Conservation (phyloP, 805 yeast species). For the Kazachstania bromeliacearum region DNA sequence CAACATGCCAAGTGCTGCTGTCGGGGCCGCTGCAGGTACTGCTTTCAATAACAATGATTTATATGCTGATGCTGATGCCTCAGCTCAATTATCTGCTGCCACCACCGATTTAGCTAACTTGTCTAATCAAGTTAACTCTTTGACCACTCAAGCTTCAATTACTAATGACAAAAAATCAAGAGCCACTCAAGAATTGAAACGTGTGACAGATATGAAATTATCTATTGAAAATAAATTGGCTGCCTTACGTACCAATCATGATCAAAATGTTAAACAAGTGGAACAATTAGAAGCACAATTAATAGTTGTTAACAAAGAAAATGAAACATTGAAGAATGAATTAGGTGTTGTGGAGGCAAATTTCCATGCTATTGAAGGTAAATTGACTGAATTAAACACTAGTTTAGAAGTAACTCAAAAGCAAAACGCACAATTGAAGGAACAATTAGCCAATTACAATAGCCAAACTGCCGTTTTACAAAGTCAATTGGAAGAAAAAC, state of each 20-base stretch:
- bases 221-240: constrained; percentile 66
- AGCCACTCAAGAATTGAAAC: constrained; percentile 70
- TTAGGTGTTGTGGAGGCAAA: constrained; percentile 71
- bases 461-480: constrained; percentile 56
- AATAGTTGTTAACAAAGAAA: constrained; percentile 51
- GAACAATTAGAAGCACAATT: constrained; percentile 60
- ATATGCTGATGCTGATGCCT: constrained; percentile 49
- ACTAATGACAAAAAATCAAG: constrained; percentile 60
- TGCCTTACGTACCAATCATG: constrained; percentile 60
- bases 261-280: constrained; percentile 68
- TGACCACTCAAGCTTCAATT: constrained; percentile 63
- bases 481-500: constrained; percentile 42
- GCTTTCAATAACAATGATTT: constrained; percentile 36
- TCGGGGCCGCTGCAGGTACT: constrained; percentile 16
- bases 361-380: constrained; percentile 57
- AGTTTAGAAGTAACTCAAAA: constrained; percentile 60
- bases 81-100: constrained; percentile 65
- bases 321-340: constrained; percentile 61
- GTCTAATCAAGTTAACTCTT: constrained; percentile 73
- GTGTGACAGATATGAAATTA: constrained; percentile 53
- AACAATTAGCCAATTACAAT: constrained; percentile 55
- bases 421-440: constrained; percentile 56
- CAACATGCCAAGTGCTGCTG: constrained; percentile 7
- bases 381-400: constrained; percentile 50
- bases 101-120: constrained; percentile 80